These are phyloP conservation scores for Cystobasidium slooffiae DNA, from an alignment of 1,284 basidiomycete species.

Conservation along the genomic window DNA sequence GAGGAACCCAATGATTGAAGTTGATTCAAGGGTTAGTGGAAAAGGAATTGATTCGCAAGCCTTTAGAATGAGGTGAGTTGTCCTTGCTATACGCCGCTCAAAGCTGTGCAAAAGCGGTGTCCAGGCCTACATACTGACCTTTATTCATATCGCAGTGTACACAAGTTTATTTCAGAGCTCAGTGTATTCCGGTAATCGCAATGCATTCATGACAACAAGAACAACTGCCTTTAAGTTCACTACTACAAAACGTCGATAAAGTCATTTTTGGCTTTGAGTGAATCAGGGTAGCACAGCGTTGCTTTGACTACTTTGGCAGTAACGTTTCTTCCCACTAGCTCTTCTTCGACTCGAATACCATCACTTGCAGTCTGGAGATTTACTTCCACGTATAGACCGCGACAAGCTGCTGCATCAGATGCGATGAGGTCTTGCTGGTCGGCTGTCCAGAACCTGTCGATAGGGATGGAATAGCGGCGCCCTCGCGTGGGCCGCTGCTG, in stretches of 20 bases:
- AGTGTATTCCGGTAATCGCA: slow-evolving; percentile 28
- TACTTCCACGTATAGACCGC: neutral
- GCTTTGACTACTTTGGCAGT: slow-evolving; percentile 19
- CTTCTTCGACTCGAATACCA: neutral
- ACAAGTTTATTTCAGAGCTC: slow-evolving; percentile 41
- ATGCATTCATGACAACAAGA: neutral
- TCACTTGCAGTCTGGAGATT: neutral
- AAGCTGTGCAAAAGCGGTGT: neutral
- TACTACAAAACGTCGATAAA: slow-evolving; percentile 20
- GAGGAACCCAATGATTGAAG: slow-evolving; percentile 80
- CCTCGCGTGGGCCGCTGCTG: neutral
- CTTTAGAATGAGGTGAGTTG: slow-evolving; percentile 48
- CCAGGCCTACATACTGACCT: neutral
- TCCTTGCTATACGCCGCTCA: neutral
- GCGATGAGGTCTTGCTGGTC: slow-evolving; percentile 14
- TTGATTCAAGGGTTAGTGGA: slow-evolving; percentile 72
- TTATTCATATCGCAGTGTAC: slow-evolving; percentile 17
- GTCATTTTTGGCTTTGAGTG: slow-evolving; percentile 13
- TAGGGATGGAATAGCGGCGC: slow-evolving; percentile 4
- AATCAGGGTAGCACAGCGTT: slow-evolving; percentile 22
- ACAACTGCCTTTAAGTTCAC: neutral
- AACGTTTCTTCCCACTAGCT: slow-evolving; percentile 16
- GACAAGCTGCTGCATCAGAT: neutral
- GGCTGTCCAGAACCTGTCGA: slow-evolving; percentile 22
- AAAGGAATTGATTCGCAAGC: slow-evolving; percentile 83